A percentile compares a stretch with the other conserved stretches of the same genome.
Evolutionary conservation across 495 filamentous ascomycete genomes (phyloP).

Genomic region (Tuber borchii): DNA sequence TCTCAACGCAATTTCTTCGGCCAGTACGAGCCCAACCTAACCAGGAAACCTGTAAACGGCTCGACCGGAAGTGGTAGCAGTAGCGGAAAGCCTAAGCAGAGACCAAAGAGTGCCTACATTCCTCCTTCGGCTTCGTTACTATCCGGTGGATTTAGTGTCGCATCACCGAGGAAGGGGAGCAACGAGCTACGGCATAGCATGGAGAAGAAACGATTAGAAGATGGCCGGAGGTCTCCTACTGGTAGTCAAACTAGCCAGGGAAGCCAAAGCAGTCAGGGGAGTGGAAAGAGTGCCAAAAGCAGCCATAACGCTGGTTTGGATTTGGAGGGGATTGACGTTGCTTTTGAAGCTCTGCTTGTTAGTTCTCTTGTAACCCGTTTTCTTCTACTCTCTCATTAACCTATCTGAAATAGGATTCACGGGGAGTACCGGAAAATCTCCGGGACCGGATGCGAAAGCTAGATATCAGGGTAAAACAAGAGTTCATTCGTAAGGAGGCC

Average conservation of each 20-base stretch:
- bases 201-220: constrained; percentile 25
- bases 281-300: constrained; percentile 14
- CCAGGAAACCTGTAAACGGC: constrained; percentile 14
- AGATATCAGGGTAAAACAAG: constrained; percentile 81
- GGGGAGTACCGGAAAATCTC: constrained; percentile 71
- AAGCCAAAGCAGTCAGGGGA: constrained; percentile 3
- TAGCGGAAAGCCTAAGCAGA: constrained; percentile 26
- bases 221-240: constrained; percentile 24
- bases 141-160: constrained; percentile 25
- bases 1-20: constrained; percentile 40
- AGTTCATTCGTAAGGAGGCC: constrained; percentile 80
- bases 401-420: constrained; percentile 33
- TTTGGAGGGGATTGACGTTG: constrained; percentile 39
- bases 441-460: constrained; percentile 87
- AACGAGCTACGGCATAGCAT: constrained; percentile 21
- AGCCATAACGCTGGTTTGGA: constrained; percentile 27
- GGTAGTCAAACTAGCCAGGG: constrained; percentile 23
- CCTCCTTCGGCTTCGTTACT: constrained; percentile 22
- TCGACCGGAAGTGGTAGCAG: constrained; percentile 11
- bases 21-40: constrained; percentile 32
- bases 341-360: constrained; percentile 41
- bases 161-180: constrained; percentile 34
- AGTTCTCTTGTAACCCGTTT: constrained; percentile 16
- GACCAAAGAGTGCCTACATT: constrained; percentile 40
- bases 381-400: constrained; percentile 19